Percentiles rank a stretch among this genome's conserved stretches.
Evolutionary conservation across 2,329 filamentous ascomycete genomes (phyloP).

Genomic region (Pseudogymnoascus sp.): DNA sequence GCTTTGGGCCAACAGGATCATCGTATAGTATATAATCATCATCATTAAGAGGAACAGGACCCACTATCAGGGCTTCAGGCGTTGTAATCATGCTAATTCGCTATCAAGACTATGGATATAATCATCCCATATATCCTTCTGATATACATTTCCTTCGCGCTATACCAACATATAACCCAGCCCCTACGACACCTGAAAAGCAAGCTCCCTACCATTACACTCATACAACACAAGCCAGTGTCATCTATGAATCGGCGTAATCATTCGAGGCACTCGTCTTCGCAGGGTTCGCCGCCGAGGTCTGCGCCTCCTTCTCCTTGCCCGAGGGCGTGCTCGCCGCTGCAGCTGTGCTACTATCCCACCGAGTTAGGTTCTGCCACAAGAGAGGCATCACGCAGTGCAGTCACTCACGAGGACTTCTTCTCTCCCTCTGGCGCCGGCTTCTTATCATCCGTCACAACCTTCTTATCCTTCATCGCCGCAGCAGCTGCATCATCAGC

Average conservation of each 20-base stretch:
- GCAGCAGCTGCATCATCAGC: neutral
- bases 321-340: neutral
- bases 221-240: neutral
- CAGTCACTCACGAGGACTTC: neutral
- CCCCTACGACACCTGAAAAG: neutral
- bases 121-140: neutral
- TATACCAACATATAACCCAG: neutral
- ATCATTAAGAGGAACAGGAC: neutral
- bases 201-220: neutral
- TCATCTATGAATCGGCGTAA: neutral
- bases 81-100: conserved; percentile 7
- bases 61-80: neutral
- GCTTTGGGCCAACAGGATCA: neutral
- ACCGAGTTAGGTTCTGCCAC: neutral
- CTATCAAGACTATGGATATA: conserved; percentile 1
- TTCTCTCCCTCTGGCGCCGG: neutral
- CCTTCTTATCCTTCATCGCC: neutral
- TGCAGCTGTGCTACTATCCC: neutral
- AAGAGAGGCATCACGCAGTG: neutral
- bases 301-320: neutral
- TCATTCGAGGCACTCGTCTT: neutral
- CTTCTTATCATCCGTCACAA: neutral
- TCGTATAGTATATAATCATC: neutral
- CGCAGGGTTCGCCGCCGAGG: neutral
- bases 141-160: neutral